phyloP scores from a whole-genome alignment of 2,329 filamentous ascomycete species.

The Fusarium marasasianum region DNA sequence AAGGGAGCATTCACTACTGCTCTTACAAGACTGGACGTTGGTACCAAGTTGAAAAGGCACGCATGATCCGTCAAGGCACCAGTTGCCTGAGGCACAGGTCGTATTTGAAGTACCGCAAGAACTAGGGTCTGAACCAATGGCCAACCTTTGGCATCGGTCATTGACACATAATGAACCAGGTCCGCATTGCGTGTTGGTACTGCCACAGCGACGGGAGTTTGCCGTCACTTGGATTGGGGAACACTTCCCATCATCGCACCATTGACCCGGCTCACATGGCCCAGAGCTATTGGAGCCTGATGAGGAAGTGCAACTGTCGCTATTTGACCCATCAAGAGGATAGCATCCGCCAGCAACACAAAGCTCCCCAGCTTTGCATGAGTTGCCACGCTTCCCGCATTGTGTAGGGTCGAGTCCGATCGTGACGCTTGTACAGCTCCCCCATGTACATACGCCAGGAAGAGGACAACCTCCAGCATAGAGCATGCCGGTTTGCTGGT shows the following conservation, averaged over 20 bases:
- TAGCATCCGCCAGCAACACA: slow-evolving; percentile 28
- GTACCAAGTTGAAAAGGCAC: slow-evolving; percentile 26
- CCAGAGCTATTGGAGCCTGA: background rate
- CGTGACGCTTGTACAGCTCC: slow-evolving; percentile 28
- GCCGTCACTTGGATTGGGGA: slow-evolving; percentile 18
- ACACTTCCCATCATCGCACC: slow-evolving; percentile 28
- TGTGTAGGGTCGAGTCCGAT: slow-evolving; percentile 23
- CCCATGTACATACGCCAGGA: slow-evolving; percentile 25
- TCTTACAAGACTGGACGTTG: slow-evolving; percentile 26
- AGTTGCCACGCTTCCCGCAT: slow-evolving; percentile 17
- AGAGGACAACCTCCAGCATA: slow-evolving; percentile 30
- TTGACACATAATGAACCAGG: slow-evolving; percentile 33
- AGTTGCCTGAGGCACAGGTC: slow-evolving; percentile 26
- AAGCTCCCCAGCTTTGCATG: slow-evolving; percentile 29
- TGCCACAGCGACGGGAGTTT: slow-evolving; percentile 23
- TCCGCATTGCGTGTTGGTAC: background rate
- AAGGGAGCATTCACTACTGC: slow-evolving; percentile 13
- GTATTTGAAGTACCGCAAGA: slow-evolving; percentile 16
- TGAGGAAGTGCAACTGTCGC: background rate
- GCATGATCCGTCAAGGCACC: slow-evolving; percentile 33
- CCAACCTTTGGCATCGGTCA: slow-evolving; percentile 18
- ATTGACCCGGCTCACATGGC: slow-evolving; percentile 21
- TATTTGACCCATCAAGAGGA: slow-evolving; percentile 4
- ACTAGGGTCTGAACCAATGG: slow-evolving; percentile 24
- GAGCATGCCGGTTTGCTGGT: background rate